A percentile compares a stretch with the other conserved stretches of the same genome.
Conservation (phyloP, 331 rosid species). For the Pyrus hybrid region DNA sequence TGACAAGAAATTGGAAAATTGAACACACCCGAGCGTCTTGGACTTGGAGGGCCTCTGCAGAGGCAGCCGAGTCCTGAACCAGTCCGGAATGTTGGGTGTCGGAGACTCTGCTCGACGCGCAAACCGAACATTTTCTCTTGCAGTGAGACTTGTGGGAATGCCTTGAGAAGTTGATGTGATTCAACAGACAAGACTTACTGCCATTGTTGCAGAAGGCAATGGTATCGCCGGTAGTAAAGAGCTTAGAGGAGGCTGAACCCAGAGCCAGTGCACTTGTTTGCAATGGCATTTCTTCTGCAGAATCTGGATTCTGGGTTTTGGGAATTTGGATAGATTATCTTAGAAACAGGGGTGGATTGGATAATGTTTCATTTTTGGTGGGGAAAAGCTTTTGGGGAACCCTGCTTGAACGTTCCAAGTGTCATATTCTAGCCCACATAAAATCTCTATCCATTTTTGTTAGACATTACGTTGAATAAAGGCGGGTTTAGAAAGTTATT, state of each 20-base stretch:
- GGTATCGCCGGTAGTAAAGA: slow-evolving; percentile 24
- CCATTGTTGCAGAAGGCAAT: neutral
- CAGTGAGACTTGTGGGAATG: slow-evolving; percentile 18
- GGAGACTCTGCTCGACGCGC: slow-evolving; percentile 25
- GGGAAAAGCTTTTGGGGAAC: neutral
- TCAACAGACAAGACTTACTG: neutral
- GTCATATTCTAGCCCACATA: slow-evolving; percentile 4
- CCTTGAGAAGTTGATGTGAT: slow-evolving; percentile 19
- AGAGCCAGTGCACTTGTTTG: slow-evolving; percentile 39
- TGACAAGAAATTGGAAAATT: neutral
- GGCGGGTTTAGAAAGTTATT: too few relatives aligned
- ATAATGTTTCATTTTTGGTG: neutral
- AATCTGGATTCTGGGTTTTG: neutral
- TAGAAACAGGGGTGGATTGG: neutral
- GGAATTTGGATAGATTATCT: neutral
- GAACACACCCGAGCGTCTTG: slow-evolving; percentile 66
- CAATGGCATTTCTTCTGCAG: slow-evolving; percentile 27
- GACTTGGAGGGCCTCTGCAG: slow-evolving; percentile 27
- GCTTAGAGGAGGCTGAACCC: slow-evolving; percentile 28
- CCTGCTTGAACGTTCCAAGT: neutral
- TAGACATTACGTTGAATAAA: neutral
- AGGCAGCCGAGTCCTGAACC: slow-evolving; percentile 35
- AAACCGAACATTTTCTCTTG: slow-evolving; percentile 15
- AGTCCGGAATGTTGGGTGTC: slow-evolving; percentile 34
- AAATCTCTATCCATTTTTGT: neutral